Evolutionary conservation across 495 filamentous ascomycete species (phyloP).

Genomic region (Hypoxylon lienhwacheense): DNA sequence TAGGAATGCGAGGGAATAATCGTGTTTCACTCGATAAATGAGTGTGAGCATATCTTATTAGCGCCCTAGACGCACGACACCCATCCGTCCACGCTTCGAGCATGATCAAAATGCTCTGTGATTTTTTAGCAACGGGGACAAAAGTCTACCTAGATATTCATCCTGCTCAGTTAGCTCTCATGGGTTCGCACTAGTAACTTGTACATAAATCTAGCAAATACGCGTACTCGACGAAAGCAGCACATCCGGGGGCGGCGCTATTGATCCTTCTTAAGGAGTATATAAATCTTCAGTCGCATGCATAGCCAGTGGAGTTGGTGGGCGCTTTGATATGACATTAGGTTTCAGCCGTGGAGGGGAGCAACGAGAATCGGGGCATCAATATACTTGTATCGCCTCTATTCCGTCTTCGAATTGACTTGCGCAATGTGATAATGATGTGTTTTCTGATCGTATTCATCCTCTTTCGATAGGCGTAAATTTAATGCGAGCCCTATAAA

Average conservation of each 20-base stretch:
- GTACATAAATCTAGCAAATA: constrained; percentile 25
- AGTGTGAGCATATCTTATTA: not conserved
- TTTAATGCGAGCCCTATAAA: not conserved
- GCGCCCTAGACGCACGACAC: not conserved
- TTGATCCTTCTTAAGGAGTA: constrained; percentile 10
- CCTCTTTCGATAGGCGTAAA: no score
- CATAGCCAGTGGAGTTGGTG: constrained; percentile 32
- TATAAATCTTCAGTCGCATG: constrained; percentile 23
- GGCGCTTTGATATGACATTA: constrained; percentile 1
- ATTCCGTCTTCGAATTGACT: constrained; percentile 1
- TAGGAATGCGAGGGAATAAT: not conserved
- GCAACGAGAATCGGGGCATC: constrained; percentile 11
- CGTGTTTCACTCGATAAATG: not conserved
- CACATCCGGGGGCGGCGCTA: not conserved
- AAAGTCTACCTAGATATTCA: not conserved
- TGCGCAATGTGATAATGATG: not conserved
- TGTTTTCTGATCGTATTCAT: not conserved
- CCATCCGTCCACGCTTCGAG: not conserved
- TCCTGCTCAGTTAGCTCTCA: constrained; percentile 2
- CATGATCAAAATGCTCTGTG: not conserved
- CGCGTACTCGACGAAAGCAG: constrained; percentile 4
- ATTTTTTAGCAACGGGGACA: not conserved
- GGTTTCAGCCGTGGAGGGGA: not conserved
- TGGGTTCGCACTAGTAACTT: constrained; percentile 6
- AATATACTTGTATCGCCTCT: not conserved